Evolutionary conservation across 768 basidiomycete species (phyloP).

Genomic region (Mycena sanguinolenta): DNA sequence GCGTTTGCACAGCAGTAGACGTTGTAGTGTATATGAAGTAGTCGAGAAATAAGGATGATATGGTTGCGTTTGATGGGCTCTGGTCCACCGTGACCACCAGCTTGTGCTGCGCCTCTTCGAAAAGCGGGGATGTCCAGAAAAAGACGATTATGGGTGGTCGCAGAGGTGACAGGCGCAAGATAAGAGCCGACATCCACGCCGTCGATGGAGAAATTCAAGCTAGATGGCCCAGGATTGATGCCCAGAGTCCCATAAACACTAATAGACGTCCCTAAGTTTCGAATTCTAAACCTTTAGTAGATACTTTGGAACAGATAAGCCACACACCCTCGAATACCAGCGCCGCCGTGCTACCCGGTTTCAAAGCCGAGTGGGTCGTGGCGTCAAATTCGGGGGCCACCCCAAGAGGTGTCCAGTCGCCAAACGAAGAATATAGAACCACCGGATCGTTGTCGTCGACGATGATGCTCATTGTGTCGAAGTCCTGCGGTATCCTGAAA

Average conservation of each 20-base stretch:
- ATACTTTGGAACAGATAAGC: background rate
- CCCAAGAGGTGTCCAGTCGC: background rate
- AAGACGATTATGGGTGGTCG: background rate
- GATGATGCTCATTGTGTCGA: background rate
- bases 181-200: background rate
- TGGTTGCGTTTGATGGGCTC: background rate
- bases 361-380: background rate
- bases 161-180: background rate
- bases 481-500: background rate
- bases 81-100: conserved; percentile 6
- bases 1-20: background rate
- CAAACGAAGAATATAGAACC: background rate
- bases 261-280: background rate
- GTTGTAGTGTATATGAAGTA: conserved; percentile 14
- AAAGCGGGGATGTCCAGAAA: background rate
- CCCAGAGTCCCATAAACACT: conserved; percentile 6
- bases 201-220: background rate
- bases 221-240: background rate
- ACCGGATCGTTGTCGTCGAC: background rate
- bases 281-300: background rate
- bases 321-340: background rate
- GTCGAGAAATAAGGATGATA: background rate
- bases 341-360: background rate
- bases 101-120: background rate
- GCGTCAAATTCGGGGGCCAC: background rate